Conservation (phyloP, 805 yeast species). For the Wickerhamiella dianesei region DNA sequence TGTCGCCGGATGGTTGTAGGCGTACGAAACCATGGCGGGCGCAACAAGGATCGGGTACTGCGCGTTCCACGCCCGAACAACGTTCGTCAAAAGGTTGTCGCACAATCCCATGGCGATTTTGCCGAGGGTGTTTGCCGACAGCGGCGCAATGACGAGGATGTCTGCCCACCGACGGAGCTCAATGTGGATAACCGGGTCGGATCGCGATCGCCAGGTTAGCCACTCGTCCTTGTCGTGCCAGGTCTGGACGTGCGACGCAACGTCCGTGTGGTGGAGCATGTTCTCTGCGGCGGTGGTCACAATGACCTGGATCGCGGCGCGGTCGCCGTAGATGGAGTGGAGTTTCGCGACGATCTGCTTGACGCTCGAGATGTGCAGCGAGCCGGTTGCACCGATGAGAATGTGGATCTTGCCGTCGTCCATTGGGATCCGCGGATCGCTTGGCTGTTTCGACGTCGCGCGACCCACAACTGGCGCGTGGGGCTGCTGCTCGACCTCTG, state of each 20-base stretch:
- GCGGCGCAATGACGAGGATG: conserved; percentile 80
- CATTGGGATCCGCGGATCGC: conserved; percentile 53
- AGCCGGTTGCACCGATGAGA: conserved; percentile 77
- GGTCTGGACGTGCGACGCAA: conserved; percentile 57
- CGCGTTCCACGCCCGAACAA: conserved; percentile 91
- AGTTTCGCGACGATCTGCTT: conserved; percentile 67
- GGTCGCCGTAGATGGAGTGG: conserved; percentile 67
- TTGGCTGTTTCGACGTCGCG: conserved; percentile 18
- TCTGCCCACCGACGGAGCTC: conserved; percentile 97
- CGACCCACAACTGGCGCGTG: conserved; percentile 5
- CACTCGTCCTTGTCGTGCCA: conserved; percentile 96
- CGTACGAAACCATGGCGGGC: conserved; percentile 90
- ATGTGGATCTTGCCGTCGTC: conserved; percentile 85
- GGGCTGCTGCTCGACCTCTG: neutral
- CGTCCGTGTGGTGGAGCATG: conserved; percentile 43
- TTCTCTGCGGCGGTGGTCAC: conserved; percentile 78
- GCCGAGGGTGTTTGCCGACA: conserved; percentile 83
- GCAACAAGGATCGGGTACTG: conserved; percentile 79
- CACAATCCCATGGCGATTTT: conserved; percentile 85
- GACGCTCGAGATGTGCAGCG: conserved; percentile 70
- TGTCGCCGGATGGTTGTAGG: conserved; percentile 80
- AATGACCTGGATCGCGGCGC: conserved; percentile 71
- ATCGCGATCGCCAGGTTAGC: conserved; percentile 67
- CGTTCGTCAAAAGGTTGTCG: conserved; percentile 81
- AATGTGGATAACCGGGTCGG: conserved; percentile 89